Evolutionary conservation across 176 grass and related monocot species (phyloP), one percentile per base, ranked within the genome.

Genomic region (Luzula sylvatica): DNA sequence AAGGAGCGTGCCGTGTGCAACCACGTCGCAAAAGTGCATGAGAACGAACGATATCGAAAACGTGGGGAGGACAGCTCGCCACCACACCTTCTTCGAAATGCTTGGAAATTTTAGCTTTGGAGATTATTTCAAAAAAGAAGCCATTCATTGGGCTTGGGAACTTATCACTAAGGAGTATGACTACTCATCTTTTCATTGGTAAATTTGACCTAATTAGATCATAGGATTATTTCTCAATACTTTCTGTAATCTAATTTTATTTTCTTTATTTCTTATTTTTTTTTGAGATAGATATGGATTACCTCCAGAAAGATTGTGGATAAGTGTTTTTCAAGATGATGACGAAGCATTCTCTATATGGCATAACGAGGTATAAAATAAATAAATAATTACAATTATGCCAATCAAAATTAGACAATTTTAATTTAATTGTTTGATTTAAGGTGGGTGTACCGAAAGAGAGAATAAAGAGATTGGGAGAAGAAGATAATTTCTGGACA

Each of bases 31-130:
- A 69, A 79, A 87, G 53, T 96, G 90, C 60, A 82, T 96, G 72
- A 69, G 84, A 22, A 96, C 90, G 55, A 96, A 89, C 69, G 90
- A 96, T 40, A 76, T 96, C 43, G 90, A 96, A 70, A 96, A 96
- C 47, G 90, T 96, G 44, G 90, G 90, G 38, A 55, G 40, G 15
- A 96, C 90, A 2, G 55, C 67, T 54, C 90, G 90, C 22, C 90
- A 96, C 54, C 90, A 96, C 56, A 96, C 90, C 21, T 96, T 96
- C 53, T 96, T 96, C 82, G 90, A 96, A 68, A 96, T 96, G 84
- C 90, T 96, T 50, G 90, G 90, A 19, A 96, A 96, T 80, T 96
- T 96, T 67, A 96, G 90, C 53, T 96, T 96, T 76, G 84, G 90
- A 2, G 84, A 89, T 75, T 96, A 96, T 70, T 96, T 89, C 74